phyloP scores from a whole-genome alignment of 768 basidiomycete species.

The Boletus speciosus region DNA sequence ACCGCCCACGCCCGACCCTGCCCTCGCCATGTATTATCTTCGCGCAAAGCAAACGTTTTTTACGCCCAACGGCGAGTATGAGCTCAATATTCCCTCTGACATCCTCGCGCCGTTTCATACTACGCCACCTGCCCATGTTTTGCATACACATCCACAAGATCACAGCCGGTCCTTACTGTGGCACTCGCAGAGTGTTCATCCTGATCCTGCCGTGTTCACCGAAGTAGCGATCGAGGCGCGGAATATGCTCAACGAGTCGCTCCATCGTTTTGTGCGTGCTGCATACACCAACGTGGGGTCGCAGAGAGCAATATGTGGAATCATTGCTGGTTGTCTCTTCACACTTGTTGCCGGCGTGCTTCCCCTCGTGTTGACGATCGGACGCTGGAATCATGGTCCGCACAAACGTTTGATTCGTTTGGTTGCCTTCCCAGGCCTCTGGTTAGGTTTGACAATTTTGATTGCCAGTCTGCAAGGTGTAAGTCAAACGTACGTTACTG shows the following conservation, averaged over 20 bases:
- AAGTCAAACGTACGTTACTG: slow-evolving; percentile 12
- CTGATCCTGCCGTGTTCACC: slow-evolving; percentile 62
- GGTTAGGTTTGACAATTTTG: slow-evolving; percentile 63
- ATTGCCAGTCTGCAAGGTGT: slow-evolving; percentile 67
- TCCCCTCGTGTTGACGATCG: slow-evolving; percentile 49
- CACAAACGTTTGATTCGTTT: slow-evolving; percentile 53
- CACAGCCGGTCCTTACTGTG: slow-evolving; percentile 13
- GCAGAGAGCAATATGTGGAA: slow-evolving; percentile 64
- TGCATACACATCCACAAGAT: slow-evolving; percentile 4
- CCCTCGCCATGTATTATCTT: slow-evolving; percentile 70
- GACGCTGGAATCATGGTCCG: slow-evolving; percentile 31
- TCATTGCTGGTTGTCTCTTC: slow-evolving; percentile 56
- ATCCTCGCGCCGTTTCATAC: slow-evolving; percentile 59
- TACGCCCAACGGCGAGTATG: slow-evolving; percentile 66
- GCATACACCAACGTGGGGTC: slow-evolving; percentile 70
- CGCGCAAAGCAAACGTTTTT: slow-evolving; percentile 82
- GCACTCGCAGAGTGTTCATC: slow-evolving; percentile 41
- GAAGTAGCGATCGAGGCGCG: slow-evolving; percentile 57
- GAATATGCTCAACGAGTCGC: slow-evolving; percentile 58
- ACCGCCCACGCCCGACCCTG: slow-evolving; percentile 42
- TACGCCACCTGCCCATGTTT: slow-evolving; percentile 32
- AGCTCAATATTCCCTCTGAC: slow-evolving; percentile 66
- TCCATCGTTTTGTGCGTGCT: slow-evolving; percentile 63
- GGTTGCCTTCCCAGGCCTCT: slow-evolving; percentile 61
- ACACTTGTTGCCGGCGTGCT: slow-evolving; percentile 45